Conservation (phyloP, 441 rosid genomes). For the Adansonia grandidieri region DNA sequence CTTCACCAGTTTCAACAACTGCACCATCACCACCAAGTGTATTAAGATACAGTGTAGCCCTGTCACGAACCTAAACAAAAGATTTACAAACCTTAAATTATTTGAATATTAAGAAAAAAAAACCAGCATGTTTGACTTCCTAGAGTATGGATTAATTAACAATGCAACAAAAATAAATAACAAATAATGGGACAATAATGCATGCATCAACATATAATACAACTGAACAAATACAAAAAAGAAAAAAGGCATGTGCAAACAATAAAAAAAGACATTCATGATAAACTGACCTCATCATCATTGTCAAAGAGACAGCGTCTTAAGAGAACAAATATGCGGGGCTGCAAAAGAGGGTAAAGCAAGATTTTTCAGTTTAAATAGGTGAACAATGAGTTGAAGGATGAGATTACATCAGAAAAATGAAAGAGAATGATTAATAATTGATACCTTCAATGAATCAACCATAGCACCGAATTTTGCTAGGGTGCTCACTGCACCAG, state of each 20-base stretch:
- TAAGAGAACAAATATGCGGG: slow-evolving; percentile 79
- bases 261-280: neutral
- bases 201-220: neutral
- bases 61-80: slow-evolving; percentile 84
- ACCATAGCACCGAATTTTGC: slow-evolving; percentile 95
- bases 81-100: slow-evolving; percentile 4
- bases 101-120: neutral
- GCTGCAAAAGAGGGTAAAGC: slow-evolving; percentile 52
- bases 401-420: neutral
- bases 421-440: slow-evolving; percentile 17
- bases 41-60: slow-evolving; percentile 89
- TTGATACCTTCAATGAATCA: slow-evolving; percentile 78
- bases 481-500: slow-evolving; percentile 94
- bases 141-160: neutral
- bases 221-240: slow-evolving; percentile 1
- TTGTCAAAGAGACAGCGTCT: slow-evolving; percentile 90
- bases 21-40: slow-evolving; percentile 74
- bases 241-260: neutral
- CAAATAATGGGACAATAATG: slow-evolving; percentile 8
- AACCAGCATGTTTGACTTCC: slow-evolving; percentile 1
- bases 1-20: slow-evolving; percentile 67
- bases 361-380: neutral
- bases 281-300: slow-evolving; percentile 88
- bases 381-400: slow-evolving; percentile 15
- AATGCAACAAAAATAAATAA: slow-evolving; percentile 20